Evolutionary conservation across 129 eudicot species (phyloP).

Genomic region (Kitagawia praeruptora): DNA sequence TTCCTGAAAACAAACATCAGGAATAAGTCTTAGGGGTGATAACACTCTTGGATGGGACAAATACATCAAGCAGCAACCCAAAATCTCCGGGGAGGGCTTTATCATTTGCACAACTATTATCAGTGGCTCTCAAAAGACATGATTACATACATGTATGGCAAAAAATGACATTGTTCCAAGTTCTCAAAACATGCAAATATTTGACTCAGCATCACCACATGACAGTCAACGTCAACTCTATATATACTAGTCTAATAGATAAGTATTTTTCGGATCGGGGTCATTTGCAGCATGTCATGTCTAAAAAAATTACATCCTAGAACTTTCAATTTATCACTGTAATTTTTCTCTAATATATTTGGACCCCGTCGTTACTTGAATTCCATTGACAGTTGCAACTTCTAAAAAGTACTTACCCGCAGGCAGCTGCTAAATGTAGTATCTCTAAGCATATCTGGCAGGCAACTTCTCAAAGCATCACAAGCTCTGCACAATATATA

Average conservation of each 20-base stretch:
- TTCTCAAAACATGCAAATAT: background rate
- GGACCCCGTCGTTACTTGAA: background rate
- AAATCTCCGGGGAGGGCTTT: slow-evolving; percentile 33
- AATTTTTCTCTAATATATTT: background rate
- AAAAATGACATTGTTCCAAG: background rate
- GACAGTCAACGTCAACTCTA: background rate
- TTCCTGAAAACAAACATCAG: slow-evolving; percentile 39
- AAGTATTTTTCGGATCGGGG: too few relatives aligned
- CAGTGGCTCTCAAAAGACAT: background rate
- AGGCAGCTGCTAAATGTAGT: background rate
- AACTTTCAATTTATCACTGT: background rate
- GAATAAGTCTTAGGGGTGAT: background rate
- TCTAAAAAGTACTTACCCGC: background rate
- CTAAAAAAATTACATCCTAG: background rate
- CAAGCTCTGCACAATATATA: slow-evolving; percentile 1
- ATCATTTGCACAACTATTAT: background rate
- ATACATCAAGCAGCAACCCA: slow-evolving; percentile 75
- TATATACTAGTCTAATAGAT: background rate
- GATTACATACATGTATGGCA: background rate
- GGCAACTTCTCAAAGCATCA: slow-evolving; percentile 5
- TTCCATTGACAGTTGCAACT: background rate
- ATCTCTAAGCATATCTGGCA: background rate
- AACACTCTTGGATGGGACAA: background rate
- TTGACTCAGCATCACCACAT: background rate
- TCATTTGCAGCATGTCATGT: background rate